These are phyloP conservation scores for Leptographium flavum DNA, from an alignment of 2,329 filamentous ascomycete species.

Conservation along the genomic window DNA sequence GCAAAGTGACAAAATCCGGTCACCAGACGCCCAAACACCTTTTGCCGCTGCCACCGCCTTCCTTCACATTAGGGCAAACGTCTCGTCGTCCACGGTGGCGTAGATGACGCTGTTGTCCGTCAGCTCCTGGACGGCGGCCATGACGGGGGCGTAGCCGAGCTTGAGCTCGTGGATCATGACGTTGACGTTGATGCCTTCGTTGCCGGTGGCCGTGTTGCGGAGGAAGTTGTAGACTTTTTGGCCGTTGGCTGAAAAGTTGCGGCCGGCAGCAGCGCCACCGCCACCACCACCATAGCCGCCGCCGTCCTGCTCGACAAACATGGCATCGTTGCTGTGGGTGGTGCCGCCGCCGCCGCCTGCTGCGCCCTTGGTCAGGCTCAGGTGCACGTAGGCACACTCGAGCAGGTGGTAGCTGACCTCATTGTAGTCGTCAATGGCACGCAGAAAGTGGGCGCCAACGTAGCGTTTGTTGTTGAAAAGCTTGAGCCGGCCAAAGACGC, in stretches of 20 bases:
- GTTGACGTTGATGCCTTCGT: conserved; percentile 74
- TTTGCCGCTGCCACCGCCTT: no score
- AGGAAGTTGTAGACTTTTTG: conserved; percentile 61
- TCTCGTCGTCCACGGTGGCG: conserved; percentile 84
- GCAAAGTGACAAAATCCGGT: no score
- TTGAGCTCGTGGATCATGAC: conserved; percentile 53
- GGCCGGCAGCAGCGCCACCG: conserved; percentile 23
- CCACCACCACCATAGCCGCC: conserved; percentile 17
- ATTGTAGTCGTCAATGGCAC: conserved; percentile 71
- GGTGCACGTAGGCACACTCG: conserved; percentile 77
- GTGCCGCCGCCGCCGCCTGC: conserved; percentile 21
- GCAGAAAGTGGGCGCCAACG: conserved; percentile 67
- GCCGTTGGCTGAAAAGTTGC: conserved; percentile 40
- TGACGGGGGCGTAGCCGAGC: conserved; percentile 55
- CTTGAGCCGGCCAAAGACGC: conserved; percentile 75
- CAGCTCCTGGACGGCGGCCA: conserved; percentile 70
- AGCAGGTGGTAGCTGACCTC: conserved; percentile 88
- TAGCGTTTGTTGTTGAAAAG: conserved; percentile 72
- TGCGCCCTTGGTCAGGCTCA: conserved; percentile 65
- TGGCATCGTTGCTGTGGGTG: conserved; percentile 27
- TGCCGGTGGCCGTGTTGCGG: conserved; percentile 51
- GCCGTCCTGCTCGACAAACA: conserved; percentile 36
- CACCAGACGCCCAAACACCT: no score
- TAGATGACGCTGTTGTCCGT: conserved; percentile 62
- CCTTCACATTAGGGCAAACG: conserved; percentile 29